Evolutionary conservation across 1,284 basidiomycete genomes (phyloP), one percentile per base, ranked within the genome.

Genomic region (Lentinula novae-zelandiae): DNA sequence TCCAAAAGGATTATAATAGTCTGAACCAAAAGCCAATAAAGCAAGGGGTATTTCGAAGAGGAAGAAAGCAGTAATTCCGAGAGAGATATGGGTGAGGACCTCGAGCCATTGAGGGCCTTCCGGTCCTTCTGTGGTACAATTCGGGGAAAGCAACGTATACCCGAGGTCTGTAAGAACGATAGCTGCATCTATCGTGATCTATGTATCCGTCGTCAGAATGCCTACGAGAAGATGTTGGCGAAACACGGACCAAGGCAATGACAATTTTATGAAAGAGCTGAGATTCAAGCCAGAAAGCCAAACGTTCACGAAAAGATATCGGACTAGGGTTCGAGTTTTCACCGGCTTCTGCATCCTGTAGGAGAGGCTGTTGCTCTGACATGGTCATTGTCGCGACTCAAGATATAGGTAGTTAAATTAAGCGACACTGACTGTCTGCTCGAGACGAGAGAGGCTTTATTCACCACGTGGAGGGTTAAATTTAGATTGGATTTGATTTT

Each of bases 1-100:
- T 20, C 75, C 78, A 62, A 82, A 78, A 5, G 90, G 90, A 65
- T 83, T 78, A 69, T 86, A 89, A 68, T 75, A 86, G 39, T 71
- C 68, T 22, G 69, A 48, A 2, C 90, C 89, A 53, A 90, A 79
- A 0, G 86, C 80, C 81, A 83, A 91, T 8, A 89, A 63, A 2
- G 82, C 73, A 51, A 90, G 64, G 1, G 90, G 88, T 54, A 93
- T 89, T 82, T 93, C 91, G 64, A 86, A 36, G 27, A 93, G 71
- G 80, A 93, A 92, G 69, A 89, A 68, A 8, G 82, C 79, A 60
- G 85, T 90, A 60, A 92, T 92, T 58, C 65, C 75, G 50, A 89
- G 78, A 3, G 90, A 91, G 62, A 89, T 72, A 63, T 82, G 74
- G 10, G 85, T 74, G 42, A 91, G 75, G 46, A 83, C 70, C 61